Base-by-base conservation (phyloP, 192 early-diverging fungal species). In the Linnemannia zychae region DNA sequence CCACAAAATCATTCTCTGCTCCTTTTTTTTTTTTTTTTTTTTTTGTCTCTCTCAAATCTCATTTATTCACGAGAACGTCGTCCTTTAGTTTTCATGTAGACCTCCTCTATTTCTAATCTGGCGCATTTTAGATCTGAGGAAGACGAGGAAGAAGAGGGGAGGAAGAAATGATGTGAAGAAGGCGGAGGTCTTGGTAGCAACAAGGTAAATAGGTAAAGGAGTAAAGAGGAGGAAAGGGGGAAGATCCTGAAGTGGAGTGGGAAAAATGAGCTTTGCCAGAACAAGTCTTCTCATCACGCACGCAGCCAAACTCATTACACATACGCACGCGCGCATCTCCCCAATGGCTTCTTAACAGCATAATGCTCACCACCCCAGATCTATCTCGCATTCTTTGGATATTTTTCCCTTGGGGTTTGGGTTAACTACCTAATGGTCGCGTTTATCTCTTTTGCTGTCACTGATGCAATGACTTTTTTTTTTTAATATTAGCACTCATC, bases 51-150 rank as follows among this genome's bases (percentile, higher is more conserved):
- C 40, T 44, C 40, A 44, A 44, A 9, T 44, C 9, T 44, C 40
- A 9, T 44, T 44, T 9, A 44, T 44, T 44, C 40, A 44, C 40
- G 9, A 44, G 9, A 3, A 44, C 9, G 9, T 44, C 40, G 40
- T 9, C 9, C 4, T 3, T 44, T 63, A n/a, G 28, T 63, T 63
- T 28, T 31, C 28, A n/a, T n/a, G n/a, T 33, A 12, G 28, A 63
- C 28, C 57, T 63, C 28, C 57, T 60, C 53, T 63, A 63, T 63
- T 63, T 63, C 57, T 63, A 63, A 63, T 63, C 28, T 63, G 57
- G 57, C 57, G 28, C 57, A 63, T 63, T 63, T 63, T 63, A 63
- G 57, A 63, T 63, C 57, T 31, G 53, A 31, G 57, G 57, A 63
- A 3, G n/a, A n/a, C n/a, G n/a, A n/a, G n/a, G n/a, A n/a, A 24